Evolutionary conservation across 2,329 filamentous ascomycete genomes (phyloP).

Genomic region (Capronia epimyces): DNA sequence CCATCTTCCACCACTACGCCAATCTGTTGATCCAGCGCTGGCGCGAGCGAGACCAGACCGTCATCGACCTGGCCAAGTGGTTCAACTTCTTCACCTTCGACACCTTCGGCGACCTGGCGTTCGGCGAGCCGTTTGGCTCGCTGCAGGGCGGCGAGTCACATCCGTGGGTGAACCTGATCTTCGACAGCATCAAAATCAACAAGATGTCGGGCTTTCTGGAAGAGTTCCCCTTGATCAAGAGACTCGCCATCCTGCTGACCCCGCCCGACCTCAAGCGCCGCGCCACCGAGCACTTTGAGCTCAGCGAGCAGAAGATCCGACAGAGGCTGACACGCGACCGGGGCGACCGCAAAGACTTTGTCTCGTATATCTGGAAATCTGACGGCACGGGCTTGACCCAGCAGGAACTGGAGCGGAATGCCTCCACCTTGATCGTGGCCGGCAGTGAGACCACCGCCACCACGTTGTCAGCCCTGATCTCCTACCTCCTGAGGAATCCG

Average conservation of each 20-base stretch:
- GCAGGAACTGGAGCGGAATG: constrained; percentile 15
- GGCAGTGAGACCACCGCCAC: constrained; percentile 30
- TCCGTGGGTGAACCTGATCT: constrained; percentile 31
- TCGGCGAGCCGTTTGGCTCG: constrained; percentile 33
- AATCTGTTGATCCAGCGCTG: constrained; percentile 7
- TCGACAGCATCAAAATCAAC: constrained; percentile 15
- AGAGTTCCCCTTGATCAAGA: neutral
- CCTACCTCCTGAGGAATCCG: constrained; percentile 29
- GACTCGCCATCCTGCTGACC: neutral
- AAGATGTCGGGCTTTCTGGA: neutral
- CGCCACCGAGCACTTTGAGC: neutral
- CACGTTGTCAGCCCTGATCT: constrained; percentile 24
- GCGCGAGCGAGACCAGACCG: neutral
- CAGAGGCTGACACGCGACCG: neutral
- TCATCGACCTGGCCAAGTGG: constrained; percentile 12
- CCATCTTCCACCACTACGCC: constrained; percentile 17
- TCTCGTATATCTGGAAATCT: constrained; percentile 12
- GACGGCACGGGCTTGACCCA: constrained; percentile 22
- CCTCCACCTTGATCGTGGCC: constrained; percentile 25
- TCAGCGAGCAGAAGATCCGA: constrained; percentile 1
- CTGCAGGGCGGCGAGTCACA: constrained; percentile 30
- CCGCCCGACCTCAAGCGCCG: too few species aligned
- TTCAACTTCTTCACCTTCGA: constrained; percentile 23
- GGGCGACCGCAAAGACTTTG: constrained; percentile 13
- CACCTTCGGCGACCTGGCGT: constrained; percentile 31